These are phyloP conservation scores for Incumbomyces delicatus DNA, from an alignment of 2,329 filamentous ascomycete genomes.

Conservation along the genomic window DNA sequence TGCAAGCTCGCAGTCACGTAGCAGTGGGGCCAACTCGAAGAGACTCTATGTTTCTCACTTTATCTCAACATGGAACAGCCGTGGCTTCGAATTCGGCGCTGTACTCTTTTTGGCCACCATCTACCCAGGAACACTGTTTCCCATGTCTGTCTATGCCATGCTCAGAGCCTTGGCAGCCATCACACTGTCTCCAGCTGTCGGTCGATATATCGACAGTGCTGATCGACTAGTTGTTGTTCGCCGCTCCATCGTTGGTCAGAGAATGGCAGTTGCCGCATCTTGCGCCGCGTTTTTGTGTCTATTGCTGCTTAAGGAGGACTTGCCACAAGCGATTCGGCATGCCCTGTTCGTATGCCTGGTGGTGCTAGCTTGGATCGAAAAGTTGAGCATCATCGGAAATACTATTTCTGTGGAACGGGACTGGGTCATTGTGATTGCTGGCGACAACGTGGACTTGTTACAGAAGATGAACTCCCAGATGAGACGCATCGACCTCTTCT, in stretches of 20 bases:
- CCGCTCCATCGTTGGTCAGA: conserved; percentile 37
- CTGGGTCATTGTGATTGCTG: conserved; percentile 41
- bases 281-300: conserved; percentile 39
- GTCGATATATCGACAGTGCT: conserved; percentile 48
- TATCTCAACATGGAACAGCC: conserved; percentile 55
- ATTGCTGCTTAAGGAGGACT: conserved; percentile 5
- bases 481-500: conserved; percentile 48
- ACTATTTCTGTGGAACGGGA: conserved; percentile 61
- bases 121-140: conserved; percentile 52
- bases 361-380: conserved; percentile 57
- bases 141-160: conserved; percentile 60
- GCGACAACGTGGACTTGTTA: conserved; percentile 29
- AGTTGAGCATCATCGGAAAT: conserved; percentile 55
- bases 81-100: conserved; percentile 54
- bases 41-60: conserved; percentile 50
- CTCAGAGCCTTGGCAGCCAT: conserved; percentile 49
- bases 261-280: conserved; percentile 35
- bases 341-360: conserved; percentile 24
- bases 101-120: conserved; percentile 49
- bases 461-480: conserved; percentile 45
- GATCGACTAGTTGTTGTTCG: conserved; percentile 44
- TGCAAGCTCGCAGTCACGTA: too few species aligned
- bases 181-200: conserved; percentile 49
- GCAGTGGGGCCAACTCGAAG: neutral
- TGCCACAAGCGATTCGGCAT: conserved; percentile 3